These are phyloP conservation scores for Colletotrichum tabaci DNA, from an alignment of 2,329 filamentous ascomycete genomes.

Conservation along the genomic window DNA sequence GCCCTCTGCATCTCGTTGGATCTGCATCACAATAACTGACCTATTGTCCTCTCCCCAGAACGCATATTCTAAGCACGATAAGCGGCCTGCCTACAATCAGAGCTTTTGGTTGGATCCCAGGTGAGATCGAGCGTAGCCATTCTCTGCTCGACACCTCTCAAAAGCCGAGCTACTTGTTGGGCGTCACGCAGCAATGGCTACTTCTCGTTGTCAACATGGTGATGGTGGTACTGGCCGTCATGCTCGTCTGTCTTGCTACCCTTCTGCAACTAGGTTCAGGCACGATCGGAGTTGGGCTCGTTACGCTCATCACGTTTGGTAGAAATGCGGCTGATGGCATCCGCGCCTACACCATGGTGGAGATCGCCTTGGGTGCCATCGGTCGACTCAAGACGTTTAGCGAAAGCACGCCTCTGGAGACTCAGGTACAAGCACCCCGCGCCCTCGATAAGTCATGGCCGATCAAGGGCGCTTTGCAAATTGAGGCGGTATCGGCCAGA, in stretches of 20 bases:
- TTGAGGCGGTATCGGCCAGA: constrained; percentile 52
- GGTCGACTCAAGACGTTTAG: constrained; percentile 48
- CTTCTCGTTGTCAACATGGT: constrained; percentile 64
- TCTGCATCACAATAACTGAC: neutral
- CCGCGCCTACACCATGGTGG: constrained; percentile 50
- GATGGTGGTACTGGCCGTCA: constrained; percentile 62
- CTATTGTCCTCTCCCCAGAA: constrained; percentile 44
- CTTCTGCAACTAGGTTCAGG: constrained; percentile 53
- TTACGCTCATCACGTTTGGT: constrained; percentile 57
- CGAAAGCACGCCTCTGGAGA: constrained; percentile 45
- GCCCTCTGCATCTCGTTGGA: neutral
- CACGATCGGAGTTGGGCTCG: constrained; percentile 56
- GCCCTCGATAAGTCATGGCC: constrained; percentile 50
- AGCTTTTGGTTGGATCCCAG: constrained; percentile 69
- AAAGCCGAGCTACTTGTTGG: constrained; percentile 69
- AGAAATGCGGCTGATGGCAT: constrained; percentile 50
- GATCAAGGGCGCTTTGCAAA: constrained; percentile 39
- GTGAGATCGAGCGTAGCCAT: constrained; percentile 60
- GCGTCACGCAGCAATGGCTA: constrained; percentile 72
- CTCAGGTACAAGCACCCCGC: constrained; percentile 31
- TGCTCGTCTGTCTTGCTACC: constrained; percentile 65
- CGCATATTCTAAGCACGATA: constrained; percentile 69
- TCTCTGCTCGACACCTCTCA: constrained; percentile 68
- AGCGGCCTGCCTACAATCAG: constrained; percentile 69
- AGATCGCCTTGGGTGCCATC: constrained; percentile 49